A percentile compares a stretch with the other conserved stretches of the same genome.
Evolutionary conservation across 805 yeast genomes (phyloP).

Genomic region (Saturnispora serradocipensis): DNA sequence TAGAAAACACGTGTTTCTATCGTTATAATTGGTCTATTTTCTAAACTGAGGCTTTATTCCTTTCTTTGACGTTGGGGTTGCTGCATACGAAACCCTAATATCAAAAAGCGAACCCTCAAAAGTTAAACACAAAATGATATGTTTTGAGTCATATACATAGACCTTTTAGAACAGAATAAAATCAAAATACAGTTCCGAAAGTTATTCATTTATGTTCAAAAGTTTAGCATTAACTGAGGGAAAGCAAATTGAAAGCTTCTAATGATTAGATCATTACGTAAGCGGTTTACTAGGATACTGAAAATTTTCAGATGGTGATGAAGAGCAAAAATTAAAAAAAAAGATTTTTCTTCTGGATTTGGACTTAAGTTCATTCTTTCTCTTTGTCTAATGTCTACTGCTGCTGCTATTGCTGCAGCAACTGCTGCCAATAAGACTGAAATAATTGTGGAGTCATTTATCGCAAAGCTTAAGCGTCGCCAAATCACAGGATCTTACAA

Average conservation of each 20-base stretch:
- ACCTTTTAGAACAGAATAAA: too few relatives aligned
- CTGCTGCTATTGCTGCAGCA: constrained; percentile 9
- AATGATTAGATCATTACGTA: neutral
- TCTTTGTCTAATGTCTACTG: neutral
- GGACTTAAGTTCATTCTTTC: neutral
- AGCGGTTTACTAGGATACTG: neutral
- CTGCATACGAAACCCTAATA: neutral
- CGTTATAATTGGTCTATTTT: too few relatives aligned
- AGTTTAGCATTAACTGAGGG: too few relatives aligned
- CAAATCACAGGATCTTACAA: constrained; percentile 73
- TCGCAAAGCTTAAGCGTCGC: constrained; percentile 62
- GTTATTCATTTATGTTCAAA: too few relatives aligned
- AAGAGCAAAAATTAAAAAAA: too few relatives aligned
- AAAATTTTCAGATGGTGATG: neutral
- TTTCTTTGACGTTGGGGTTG: too few relatives aligned
- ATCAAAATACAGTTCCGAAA: too few relatives aligned
- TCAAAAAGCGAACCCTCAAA: neutral
- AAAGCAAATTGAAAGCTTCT: too few relatives aligned
- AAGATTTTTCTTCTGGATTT: neutral
- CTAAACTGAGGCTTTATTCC: too few relatives aligned
- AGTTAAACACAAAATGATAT: neutral
- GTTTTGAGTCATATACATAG: neutral
- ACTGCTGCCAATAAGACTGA: constrained; percentile 21
- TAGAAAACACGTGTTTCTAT: too few relatives aligned
- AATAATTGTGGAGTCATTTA: constrained; percentile 25